These are phyloP conservation scores for Marchantia paleacea DNA, from an alignment of 225 moss, liverwort and hornwort genomes.

Conservation along the genomic window DNA sequence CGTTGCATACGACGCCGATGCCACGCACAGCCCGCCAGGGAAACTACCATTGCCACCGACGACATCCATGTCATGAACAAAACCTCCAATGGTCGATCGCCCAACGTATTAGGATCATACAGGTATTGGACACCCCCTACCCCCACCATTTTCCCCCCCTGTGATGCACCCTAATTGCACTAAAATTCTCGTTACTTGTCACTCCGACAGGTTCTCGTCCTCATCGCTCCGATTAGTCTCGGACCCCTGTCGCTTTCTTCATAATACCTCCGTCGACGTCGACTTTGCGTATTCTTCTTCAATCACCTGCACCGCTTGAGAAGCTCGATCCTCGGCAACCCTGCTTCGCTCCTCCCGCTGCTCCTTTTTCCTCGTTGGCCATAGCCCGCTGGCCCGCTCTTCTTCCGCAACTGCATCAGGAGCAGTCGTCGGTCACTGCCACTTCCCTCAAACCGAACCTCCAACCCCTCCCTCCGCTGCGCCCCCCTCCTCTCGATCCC, in stretches of 20 bases:
- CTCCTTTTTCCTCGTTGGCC: constrained; percentile 1
- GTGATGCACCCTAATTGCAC: constrained; percentile 15
- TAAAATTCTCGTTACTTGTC: constrained; percentile 16
- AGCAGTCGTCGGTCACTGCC: neutral
- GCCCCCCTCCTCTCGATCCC: neutral
- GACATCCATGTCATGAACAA: constrained; percentile 37
- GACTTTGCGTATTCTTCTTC: neutral
- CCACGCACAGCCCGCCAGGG: constrained; percentile 50
- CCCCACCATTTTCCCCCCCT: constrained; percentile 31
- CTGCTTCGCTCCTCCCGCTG: neutral
- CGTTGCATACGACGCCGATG: constrained; percentile 58
- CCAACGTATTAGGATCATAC: constrained; percentile 15
- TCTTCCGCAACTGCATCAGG: neutral
- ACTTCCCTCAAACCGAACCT: neutral
- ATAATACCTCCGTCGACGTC: neutral
- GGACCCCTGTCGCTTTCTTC: neutral
- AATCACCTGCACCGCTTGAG: constrained; percentile 1
- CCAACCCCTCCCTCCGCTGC: neutral
- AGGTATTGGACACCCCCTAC: constrained; percentile 18
- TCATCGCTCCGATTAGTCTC: neutral
- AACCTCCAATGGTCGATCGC: constrained; percentile 28
- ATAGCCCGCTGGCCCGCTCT: constrained; percentile 9
- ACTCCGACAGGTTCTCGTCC: constrained; percentile 3
- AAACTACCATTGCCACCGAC: constrained; percentile 39
- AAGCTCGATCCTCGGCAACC: constrained; percentile 6